Conservation (phyloP, 2,329 filamentous ascomycete species). For the Dryadomyces sulphureus region DNA sequence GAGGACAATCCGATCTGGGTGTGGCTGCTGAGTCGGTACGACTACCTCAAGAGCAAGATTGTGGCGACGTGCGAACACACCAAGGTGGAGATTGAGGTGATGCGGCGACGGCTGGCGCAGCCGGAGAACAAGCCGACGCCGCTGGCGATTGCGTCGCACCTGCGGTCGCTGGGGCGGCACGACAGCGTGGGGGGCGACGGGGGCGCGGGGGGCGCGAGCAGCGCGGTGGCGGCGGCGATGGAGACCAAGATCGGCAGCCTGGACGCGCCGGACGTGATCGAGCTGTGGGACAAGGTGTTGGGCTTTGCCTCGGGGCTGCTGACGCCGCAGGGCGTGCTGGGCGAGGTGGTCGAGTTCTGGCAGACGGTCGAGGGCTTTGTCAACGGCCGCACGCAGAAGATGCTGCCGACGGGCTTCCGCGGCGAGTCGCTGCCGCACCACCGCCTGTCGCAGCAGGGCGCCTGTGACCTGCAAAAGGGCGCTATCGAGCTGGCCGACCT, state of each 20-base stretch:
- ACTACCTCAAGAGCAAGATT: conserved; percentile 79
- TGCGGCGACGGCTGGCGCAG: conserved; percentile 65
- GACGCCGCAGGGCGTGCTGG: conserved; percentile 65
- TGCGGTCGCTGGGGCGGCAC: conserved; percentile 59
- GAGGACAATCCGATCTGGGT: conserved; percentile 95
- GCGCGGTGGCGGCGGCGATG: conserved; percentile 19
- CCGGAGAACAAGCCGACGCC: conserved; percentile 48
- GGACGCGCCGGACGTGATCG: conserved; percentile 69
- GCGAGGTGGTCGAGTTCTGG: conserved; percentile 89
- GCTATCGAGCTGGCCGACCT: conserved; percentile 69
- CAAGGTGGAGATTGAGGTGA: conserved; percentile 81
- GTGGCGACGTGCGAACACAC: conserved; percentile 67
- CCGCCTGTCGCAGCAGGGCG: conserved; percentile 55
- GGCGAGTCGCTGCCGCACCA: conserved; percentile 73
- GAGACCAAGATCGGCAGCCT: conserved; percentile 47
- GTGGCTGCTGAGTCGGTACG: conserved; percentile 82
- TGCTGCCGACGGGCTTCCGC: conserved; percentile 66
- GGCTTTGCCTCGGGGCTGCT: conserved; percentile 60
- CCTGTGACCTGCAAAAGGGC: conserved; percentile 59
- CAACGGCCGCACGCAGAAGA: conserved; percentile 66
- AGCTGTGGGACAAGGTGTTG: conserved; percentile 84
- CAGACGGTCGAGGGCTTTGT: conserved; percentile 84
- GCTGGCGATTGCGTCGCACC: conserved; percentile 56
- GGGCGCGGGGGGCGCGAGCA: neutral
- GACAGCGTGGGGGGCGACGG: conserved; percentile 9